These are phyloP conservation scores for Acidiella bohemica DNA, from an alignment of 495 filamentous ascomycete species.

Conservation along the genomic window DNA sequence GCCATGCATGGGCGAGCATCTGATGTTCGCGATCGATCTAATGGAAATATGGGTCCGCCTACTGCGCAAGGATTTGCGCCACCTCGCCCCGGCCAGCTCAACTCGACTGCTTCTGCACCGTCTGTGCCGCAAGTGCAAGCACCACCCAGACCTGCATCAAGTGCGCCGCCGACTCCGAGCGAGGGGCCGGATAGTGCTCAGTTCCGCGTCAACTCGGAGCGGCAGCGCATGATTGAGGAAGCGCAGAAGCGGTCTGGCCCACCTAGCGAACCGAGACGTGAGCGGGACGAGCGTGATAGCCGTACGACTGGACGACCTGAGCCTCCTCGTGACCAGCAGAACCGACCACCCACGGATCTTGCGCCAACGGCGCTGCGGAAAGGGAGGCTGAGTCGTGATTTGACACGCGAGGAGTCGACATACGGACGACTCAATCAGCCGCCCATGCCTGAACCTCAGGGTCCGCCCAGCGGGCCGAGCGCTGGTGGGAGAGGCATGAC, in stretches of 20 bases:
- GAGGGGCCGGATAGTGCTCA: not conserved
- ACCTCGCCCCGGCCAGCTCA: conserved; percentile 2
- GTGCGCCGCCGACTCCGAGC: not conserved
- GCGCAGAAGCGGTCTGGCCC: not conserved
- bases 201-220: conserved; percentile 1
- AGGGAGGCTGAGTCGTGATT: conserved; percentile 21
- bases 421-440: conserved; percentile 34
- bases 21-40: conserved; percentile 1
- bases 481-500: conserved; percentile 52
- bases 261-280: not conserved
- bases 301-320: not conserved
- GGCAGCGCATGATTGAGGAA: not conserved
- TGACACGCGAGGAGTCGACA: conserved; percentile 23
- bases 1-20: not conserved
- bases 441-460: no score
- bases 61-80: not conserved
- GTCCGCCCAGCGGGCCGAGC: conserved; percentile 55
- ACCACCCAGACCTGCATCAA: not conserved
- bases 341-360: conserved; percentile 1
- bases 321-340: not conserved
- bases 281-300: conserved; percentile 5
- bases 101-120: not conserved
- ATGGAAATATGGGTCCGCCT: conserved; percentile 17
- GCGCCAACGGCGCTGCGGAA: conserved; percentile 10
- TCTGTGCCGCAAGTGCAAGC: conserved; percentile 5